These are phyloP conservation scores for Pleurotus tuber-regium DNA, from an alignment of 768 basidiomycete genomes.

Conservation along the genomic window DNA sequence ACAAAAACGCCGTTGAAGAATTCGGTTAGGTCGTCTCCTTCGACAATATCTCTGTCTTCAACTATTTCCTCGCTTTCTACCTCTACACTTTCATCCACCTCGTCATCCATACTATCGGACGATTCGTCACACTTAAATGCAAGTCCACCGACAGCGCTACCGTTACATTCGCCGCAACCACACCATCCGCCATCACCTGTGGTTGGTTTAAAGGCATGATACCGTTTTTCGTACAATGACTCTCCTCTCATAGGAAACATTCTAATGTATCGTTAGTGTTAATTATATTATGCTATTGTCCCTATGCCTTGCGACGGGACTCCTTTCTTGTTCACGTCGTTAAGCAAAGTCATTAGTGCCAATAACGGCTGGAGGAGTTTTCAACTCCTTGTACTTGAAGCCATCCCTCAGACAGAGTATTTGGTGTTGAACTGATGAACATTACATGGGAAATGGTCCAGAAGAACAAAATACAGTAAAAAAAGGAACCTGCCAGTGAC, in stretches of 20 bases:
- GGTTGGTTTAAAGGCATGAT: conserved; percentile 4
- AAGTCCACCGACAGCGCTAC: too few species aligned
- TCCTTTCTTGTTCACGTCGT: background rate
- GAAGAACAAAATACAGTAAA: background rate
- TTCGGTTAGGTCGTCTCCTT: background rate
- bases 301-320: background rate
- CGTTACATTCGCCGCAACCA: background rate
- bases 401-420: too few species aligned
- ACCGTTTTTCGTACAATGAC: background rate
- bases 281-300: background rate
- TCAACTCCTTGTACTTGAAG: too few species aligned
- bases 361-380: too few species aligned
- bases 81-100: background rate
- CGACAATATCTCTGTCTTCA: too few species aligned
- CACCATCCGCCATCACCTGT: conserved; percentile 4
- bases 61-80: background rate
- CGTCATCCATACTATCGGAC: background rate
- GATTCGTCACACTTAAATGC: too few species aligned
- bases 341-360: too few species aligned
- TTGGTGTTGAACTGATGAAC: conserved; percentile 1
- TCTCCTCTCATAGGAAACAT: background rate
- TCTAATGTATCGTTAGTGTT: conserved; percentile 10
- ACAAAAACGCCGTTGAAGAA: conserved; percentile 1
- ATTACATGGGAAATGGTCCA: conserved; percentile 1
- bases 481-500: conserved; percentile 8